Evolutionary conservation across 768 basidiomycete genomes (phyloP), one percentile per base, ranked within the genome.

Genomic region (Trametes maxima): DNA sequence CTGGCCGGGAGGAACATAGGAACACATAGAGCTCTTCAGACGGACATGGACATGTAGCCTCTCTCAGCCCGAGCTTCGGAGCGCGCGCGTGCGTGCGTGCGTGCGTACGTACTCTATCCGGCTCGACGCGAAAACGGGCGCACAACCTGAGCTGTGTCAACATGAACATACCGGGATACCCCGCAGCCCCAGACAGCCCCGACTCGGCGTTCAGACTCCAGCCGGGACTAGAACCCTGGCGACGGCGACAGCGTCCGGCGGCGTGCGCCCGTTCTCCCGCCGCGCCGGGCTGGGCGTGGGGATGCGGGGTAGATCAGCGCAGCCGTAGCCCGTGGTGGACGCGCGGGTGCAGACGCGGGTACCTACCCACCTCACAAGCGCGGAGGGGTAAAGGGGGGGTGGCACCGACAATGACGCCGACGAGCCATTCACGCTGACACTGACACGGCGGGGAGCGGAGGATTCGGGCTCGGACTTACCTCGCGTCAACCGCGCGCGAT

Each of bases 291-390:
- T 17, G 28, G 25, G 47, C 17, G 35, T 37, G 21, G 24, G 36
- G 39, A 50, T 58, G 57, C 57, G 57, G 57, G 57, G 57, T 57
- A 58, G 48, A 50, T 58, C 57, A 35, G 48, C 57, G 22, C 37
- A 24, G 36, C 49, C 12, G 46, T 25, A 12, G 46, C 48, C 28
- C 48, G 48, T 33, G 49, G 33, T 17, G 49, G 24, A 22, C 19
- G 49, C 33, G 35, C 33, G 49, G 17, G 17, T 21, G 49, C 28
- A 33, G 16, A 33, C 13, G n/a, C 10, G 22, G 13, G 13, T 24
- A 11, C 16, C 25, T 48, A 16, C 25, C 12, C n/a, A n/a, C n/a
- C n/a, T n/a, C n/a, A n/a, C n/a, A n/a, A n/a, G n/a, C n/a, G n/a
- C n/a, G n/a, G n/a, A n/a, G n/a, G n/a, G n/a, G n/a, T n/a, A n/a